These are phyloP conservation scores for Ophiosphaerella korrae DNA, from an alignment of 2,329 filamentous ascomycete species.

Conservation along the genomic window DNA sequence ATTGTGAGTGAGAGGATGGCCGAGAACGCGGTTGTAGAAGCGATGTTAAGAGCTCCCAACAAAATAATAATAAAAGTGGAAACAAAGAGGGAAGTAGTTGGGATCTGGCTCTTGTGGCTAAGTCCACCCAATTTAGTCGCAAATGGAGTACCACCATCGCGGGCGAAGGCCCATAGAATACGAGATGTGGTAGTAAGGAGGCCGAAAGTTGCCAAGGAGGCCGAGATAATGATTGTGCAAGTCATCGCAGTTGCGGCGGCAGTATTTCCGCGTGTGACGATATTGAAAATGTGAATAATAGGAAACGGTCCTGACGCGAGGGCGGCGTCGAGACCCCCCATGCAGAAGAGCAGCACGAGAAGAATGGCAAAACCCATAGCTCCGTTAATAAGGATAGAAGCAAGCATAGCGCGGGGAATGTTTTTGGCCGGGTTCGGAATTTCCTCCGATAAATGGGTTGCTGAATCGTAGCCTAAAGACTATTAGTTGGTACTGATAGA, in stretches of 20 bases:
- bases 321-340: conserved; percentile 32
- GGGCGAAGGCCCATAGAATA: conserved; percentile 45
- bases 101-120: background rate
- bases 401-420: conserved; percentile 40
- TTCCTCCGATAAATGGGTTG: conserved; percentile 32
- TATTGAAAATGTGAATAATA: conserved; percentile 35
- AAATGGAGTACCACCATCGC: conserved; percentile 40
- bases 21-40: background rate
- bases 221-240: conserved; percentile 19
- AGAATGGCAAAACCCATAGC: conserved; percentile 38
- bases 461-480: conserved; percentile 30
- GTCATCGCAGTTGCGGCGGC: conserved; percentile 51
- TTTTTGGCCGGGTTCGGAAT: conserved; percentile 17
- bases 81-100: background rate
- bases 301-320: conserved; percentile 36
- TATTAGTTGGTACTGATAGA: conserved; percentile 13
- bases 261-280: conserved; percentile 15
- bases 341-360: conserved; percentile 38
- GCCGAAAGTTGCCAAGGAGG: conserved; percentile 34
- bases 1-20: background rate
- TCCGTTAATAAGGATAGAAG: conserved; percentile 40
- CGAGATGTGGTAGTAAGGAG: conserved; percentile 37
- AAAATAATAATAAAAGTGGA: background rate
- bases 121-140: background rate
- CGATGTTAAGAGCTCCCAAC: background rate